Percentiles rank a stretch among this genome's conserved stretches.
Conservation (phyloP, 352 stramenopile species). For the Phytophthora chlamydospora region DNA sequence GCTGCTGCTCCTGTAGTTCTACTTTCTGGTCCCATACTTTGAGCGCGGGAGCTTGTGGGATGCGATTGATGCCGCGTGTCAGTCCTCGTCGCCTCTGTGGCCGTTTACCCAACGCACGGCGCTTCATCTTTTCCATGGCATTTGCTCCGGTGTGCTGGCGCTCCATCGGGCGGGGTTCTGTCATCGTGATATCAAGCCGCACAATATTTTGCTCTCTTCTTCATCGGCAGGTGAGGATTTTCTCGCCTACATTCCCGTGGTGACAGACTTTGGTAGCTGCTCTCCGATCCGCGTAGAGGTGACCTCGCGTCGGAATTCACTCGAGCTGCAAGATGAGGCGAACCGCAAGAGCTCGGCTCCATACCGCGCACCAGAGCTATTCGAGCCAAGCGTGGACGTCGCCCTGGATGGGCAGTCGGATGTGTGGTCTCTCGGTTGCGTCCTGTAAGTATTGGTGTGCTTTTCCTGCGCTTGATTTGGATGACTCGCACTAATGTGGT, state of each 20-base stretch:
- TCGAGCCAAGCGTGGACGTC: constrained; percentile 70
- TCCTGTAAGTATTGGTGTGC: constrained; percentile 55
- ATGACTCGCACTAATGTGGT: constrained; percentile 1
- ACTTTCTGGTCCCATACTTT: constrained; percentile 88
- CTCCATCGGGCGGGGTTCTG: constrained; percentile 83
- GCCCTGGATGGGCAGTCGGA: constrained; percentile 83
- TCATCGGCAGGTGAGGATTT: constrained; percentile 67
- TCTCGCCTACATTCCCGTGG: constrained; percentile 76
- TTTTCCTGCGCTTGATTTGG: neutral
- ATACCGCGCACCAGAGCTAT: constrained; percentile 86
- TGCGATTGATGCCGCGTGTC: constrained; percentile 59
- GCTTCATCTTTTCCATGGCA: constrained; percentile 84
- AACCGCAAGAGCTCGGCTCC: constrained; percentile 84
- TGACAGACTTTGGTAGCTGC: constrained; percentile 89
- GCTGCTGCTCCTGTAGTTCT: constrained; percentile 48
- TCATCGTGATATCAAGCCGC: constrained; percentile 86
- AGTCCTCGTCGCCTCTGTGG: constrained; percentile 81
- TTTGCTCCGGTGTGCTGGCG: constrained; percentile 77
- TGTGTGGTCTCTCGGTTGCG: constrained; percentile 86
- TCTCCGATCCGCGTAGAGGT: constrained; percentile 74
- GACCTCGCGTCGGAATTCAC: constrained; percentile 66
- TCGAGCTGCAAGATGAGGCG: constrained; percentile 82
- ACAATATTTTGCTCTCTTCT: constrained; percentile 83
- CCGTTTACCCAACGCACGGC: constrained; percentile 85
- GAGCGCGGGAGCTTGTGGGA: constrained; percentile 86